Evolutionary conservation across 305 asterid genomes (phyloP), one percentile per base, ranked within the genome.

Genomic region (Lippia alba): DNA sequence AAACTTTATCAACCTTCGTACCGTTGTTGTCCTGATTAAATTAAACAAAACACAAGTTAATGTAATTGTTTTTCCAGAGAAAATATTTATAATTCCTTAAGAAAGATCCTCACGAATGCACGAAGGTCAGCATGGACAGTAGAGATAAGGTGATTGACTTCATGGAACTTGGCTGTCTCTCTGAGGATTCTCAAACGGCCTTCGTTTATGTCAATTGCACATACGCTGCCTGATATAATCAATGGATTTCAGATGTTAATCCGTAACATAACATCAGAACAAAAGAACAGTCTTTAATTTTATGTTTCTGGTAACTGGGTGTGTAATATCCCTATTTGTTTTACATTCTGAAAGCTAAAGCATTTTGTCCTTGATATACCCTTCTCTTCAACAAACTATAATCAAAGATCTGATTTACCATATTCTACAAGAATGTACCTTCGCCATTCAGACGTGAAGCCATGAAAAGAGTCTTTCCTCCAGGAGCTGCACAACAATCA

Each of bases 401-500:
- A 60, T 18, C 0, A 36, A 54, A 68, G 45, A 68, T 56, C 32
- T 56, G 55, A 2, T 1, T 8, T 24, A n/a, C 32, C 11, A 58
- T 67, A 70, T 48, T 73, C 53, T 45, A 61, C 65, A 53, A 53
- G 19, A 61, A 24, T 54, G 63, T 78, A 93, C 98, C 98, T 79
- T 79, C 85, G 71, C 94, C 96, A 56, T 83, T 78, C 79, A 93
- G 72, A 76, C 81, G 73, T 64, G 97, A 82, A 50, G 98, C 98
- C 88, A 93, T 85, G 86, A 91, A 93, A 71, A 93, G 94, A 49
- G 97, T 89, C 83, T 93, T 93, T 70, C 98, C 98, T 61, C 98
- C 98, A 19, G 98, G 98, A 60, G 98, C 98, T 64, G 98, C 98
- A 81, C 98, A 93, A 72, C 97, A 93, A 83, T 93, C 98, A 63